Evolutionary conservation across 2,329 filamentous ascomycete species (phyloP), one percentile per base, ranked within the genome.

Genomic region (Alternaria triticina): DNA sequence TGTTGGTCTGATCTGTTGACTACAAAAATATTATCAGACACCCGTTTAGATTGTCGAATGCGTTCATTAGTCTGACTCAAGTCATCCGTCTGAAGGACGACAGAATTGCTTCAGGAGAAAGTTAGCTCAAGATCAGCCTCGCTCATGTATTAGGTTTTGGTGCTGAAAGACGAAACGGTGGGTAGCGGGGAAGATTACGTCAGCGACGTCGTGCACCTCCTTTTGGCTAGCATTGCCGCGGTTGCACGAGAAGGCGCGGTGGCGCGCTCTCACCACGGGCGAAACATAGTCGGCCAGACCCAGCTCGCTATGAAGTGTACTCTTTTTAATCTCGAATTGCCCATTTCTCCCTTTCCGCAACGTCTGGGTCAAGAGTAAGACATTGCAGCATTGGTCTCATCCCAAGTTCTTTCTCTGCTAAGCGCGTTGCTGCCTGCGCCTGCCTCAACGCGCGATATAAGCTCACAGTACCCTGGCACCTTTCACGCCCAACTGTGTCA

Each of bases 191-290:
- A 30, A 40, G 17, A 22, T 65, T 65, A 65, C 54, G 62, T 65
- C 62, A 62, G 62, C 62, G 13, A 15, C 23, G n/a, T 22, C 22
- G 25, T 23, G 33, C 15, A 33, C 36, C 45, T 56, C 49, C 15
- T 62, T 60, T 28, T 56, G 57, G 61, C 45, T 59, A 63, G 61
- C 51, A 46, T 36, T 61, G 40, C 52, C 57, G 52, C 17, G 40
- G 52, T 49, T 45, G 36, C 36, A 40, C 36, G 20, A 50, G 47
- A 44, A 61, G 36, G 28, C 44, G 44, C 44, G 20, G 44, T 46
- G 44, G 54, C 57, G 57, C 49, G 36, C 50, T 36, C 28, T 40
- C 47, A 28, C 12, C 44, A 47, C 30, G 22, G 9, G 25, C 43
- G 25, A 28, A 23, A 58, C 59, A 10, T 52, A 27, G 23, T 56